phyloP scores from a whole-genome alignment of 306 rosid species.

The Castanea crenata region DNA sequence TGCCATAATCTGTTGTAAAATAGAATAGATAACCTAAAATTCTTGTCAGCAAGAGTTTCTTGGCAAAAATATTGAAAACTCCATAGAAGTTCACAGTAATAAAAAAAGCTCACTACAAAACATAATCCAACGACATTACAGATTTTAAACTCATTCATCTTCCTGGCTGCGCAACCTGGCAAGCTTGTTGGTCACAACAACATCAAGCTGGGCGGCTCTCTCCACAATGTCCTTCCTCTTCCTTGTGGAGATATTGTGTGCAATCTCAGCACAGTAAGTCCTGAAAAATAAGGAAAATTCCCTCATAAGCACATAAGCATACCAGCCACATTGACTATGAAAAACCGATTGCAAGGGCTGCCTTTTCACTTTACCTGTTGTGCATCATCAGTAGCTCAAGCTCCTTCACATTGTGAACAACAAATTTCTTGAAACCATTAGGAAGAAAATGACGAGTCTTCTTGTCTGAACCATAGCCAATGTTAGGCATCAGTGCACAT shows the following conservation, averaged over 20 bases:
- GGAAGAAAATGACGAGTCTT: conserved; percentile 81
- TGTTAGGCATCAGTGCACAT: conserved; percentile 71
- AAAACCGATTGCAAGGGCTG: neutral
- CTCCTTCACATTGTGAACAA: conserved; percentile 69
- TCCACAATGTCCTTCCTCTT: conserved; percentile 82
- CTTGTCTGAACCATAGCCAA: conserved; percentile 84
- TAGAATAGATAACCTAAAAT: too few relatives aligned
- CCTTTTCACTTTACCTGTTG: conserved; percentile 44
- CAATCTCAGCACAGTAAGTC: conserved; percentile 87
- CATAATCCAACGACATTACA: neutral
- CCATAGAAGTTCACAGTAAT: neutral
- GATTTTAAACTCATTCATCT: conserved; percentile 55
- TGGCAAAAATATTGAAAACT: neutral
- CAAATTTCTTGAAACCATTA: conserved; percentile 79
- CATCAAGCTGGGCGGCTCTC: conserved; percentile 86
- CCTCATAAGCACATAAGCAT: neutral
- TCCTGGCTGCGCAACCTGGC: conserved; percentile 90
- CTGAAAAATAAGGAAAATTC: conserved; percentile 16
- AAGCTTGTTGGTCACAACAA: conserved; percentile 82
- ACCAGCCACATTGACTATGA: neutral
- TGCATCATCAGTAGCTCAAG: conserved; percentile 76
- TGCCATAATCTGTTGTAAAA: too few relatives aligned
- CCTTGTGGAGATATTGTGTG: conserved; percentile 71
- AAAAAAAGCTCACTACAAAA: conserved; percentile 22
- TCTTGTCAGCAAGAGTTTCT: neutral